Percentiles rank a stretch among this genome's conserved stretches.
Conservation (phyloP, 78 protist genomes). For the Anaeramoeba flamelloides region DNA sequence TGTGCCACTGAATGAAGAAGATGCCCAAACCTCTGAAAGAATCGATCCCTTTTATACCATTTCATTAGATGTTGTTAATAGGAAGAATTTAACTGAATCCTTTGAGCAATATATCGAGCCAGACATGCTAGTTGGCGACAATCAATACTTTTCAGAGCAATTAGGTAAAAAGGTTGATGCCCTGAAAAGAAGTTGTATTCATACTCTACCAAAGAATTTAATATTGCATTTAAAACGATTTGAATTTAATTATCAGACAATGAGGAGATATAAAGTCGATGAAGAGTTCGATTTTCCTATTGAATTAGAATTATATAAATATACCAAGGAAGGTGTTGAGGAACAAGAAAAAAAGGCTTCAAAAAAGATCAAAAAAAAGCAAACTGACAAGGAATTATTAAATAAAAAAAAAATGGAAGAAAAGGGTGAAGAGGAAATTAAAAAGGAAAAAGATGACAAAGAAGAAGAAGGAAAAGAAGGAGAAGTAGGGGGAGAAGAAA, state of each 20-base stretch:
- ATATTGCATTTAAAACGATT: not conserved
- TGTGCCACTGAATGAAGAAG: not conserved
- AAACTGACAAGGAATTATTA: too few relatives aligned
- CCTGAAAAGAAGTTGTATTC: not conserved
- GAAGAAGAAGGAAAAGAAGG: too few relatives aligned
- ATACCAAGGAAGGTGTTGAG: not conserved
- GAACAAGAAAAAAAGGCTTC: not conserved
- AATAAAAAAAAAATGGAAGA: too few relatives aligned
- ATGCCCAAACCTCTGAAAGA: not conserved
- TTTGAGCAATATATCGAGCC: not conserved
- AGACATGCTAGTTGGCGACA: not conserved
- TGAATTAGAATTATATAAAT: not conserved
- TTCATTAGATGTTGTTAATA: not conserved
- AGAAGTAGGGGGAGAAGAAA: too few relatives aligned
- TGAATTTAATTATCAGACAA: not conserved
- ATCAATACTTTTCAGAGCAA: not conserved
- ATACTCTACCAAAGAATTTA: not conserved
- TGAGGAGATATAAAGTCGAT: not conserved
- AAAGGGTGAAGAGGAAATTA: too few relatives aligned
- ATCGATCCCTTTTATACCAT: not conserved
- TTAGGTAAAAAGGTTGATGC: not conserved
- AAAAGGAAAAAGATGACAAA: too few relatives aligned
- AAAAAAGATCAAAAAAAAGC: too few relatives aligned
- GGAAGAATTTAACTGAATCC: not conserved
- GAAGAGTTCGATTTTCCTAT: not conserved